Percentiles rank a stretch among this genome's conserved stretches.
Evolutionary conservation across 1,284 basidiomycete genomes (phyloP).

Genomic region (Naganishia sp.): DNA sequence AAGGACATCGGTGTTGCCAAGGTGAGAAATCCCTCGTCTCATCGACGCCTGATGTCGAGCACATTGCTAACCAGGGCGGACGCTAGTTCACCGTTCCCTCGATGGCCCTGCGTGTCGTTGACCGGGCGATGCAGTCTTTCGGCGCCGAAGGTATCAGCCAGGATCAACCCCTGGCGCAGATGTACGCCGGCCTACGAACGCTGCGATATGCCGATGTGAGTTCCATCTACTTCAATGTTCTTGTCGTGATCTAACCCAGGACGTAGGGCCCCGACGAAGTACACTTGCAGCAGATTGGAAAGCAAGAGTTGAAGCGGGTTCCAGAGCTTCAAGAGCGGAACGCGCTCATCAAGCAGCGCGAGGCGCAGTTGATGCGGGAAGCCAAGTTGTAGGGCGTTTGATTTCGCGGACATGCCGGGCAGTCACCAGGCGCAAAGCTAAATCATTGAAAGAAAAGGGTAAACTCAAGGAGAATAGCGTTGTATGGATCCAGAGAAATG

Average conservation of each 20-base stretch:
- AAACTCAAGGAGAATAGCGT: no score
- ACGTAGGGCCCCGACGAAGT: constrained; percentile 85
- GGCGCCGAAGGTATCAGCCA: constrained; percentile 94
- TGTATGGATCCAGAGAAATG: no score
- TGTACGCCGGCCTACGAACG: constrained; percentile 80
- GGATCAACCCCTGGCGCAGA: constrained; percentile 77
- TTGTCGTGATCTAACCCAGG: constrained; percentile 33
- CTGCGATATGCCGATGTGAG: constrained; percentile 85
- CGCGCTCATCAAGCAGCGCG: constrained; percentile 34
- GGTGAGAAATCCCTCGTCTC: constrained; percentile 55
- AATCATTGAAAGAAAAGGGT: no score
- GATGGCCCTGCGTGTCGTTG: constrained; percentile 83
- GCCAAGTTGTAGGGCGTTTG: constrained; percentile 31
- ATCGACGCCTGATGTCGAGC: background rate
- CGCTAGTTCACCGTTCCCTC: constrained; percentile 82
- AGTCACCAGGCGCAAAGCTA: no score
- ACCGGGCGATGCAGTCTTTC: constrained; percentile 90
- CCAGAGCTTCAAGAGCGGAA: constrained; percentile 38
- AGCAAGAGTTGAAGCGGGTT: constrained; percentile 68
- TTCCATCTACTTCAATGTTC: constrained; percentile 21
- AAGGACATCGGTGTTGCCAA: constrained; percentile 98
- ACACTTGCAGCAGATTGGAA: constrained; percentile 91
- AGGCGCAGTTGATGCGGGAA: constrained; percentile 32
- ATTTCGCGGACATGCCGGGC: no score
- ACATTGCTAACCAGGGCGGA: constrained; percentile 16